Base-by-base conservation (phyloP, 148 eudicot species). In the Heliamphora exappendiculata region DNA sequence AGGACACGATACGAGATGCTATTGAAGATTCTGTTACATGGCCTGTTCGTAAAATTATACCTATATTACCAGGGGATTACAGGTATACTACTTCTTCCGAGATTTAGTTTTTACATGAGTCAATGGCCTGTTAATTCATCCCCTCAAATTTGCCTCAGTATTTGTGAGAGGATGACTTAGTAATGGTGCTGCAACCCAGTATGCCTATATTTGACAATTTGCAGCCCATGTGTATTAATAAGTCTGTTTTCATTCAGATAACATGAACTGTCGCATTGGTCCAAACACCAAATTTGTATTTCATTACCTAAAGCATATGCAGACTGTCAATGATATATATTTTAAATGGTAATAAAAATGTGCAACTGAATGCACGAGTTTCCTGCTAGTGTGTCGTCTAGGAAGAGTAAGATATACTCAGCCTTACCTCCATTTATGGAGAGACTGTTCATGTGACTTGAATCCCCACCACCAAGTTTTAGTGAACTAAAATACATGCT, bases 21-120 rank as follows among this genome's bases (percentile, higher is more conserved):
- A 80, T 93, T 79, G 98, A 90, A 83, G 98, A 91, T 86, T 93
- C 97, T 31, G 87, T 93, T 69, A 86, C 90, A 8, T 93, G 98
- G 98, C 97, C 98, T 39, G 91, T 93, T 75, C 91, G 97, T 36
- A 79, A 86, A 78, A 86, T 93, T 47, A 83, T 93, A 80, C 87
- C 88, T 31, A 93, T 93, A 67, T 47, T 93, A 76, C 98, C 98
- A 39, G 98, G 98, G 76, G 94, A 93, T 81, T 93, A 93, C 81
- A 88, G 97, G 97, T 84, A 75, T 55, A 26, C 39, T 13, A 24
- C 65, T 49, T 28, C 47, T 26, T 28, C 28, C 41, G 33, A 51
- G 26, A 70, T 70, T 42, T 42, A 70, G n/a, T 3, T 71, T 71
- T 29, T 68, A n/a, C 34, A 39, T 26, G 34, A 68, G 11, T 14